Percentiles rank a stretch among this genome's conserved stretches.
Evolutionary conservation across 1,284 basidiomycete species (phyloP).

Genomic region (Moniliophthora roreri): DNA sequence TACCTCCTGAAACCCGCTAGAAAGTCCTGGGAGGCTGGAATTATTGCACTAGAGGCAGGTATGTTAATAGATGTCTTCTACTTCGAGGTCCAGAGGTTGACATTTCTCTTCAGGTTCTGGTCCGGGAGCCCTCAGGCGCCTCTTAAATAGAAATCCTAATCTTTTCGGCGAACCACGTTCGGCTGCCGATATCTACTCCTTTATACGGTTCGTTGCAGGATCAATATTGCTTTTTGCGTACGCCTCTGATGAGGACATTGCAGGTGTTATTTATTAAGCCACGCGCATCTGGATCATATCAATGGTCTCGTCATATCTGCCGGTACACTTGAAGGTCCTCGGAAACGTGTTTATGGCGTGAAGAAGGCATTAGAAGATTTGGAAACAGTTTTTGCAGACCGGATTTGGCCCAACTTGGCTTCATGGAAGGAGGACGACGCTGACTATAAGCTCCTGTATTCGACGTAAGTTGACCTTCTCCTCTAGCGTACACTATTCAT

Average conservation of each 20-base stretch:
- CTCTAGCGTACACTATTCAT: constrained; percentile 7
- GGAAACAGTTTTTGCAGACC: constrained; percentile 72
- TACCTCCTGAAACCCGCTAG: constrained; percentile 68
- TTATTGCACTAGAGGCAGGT: constrained; percentile 76
- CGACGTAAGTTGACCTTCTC: constrained; percentile 42
- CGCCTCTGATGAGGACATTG: not conserved
- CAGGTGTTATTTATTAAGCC: constrained; percentile 76
- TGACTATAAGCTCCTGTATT: constrained; percentile 56
- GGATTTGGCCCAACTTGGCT: constrained; percentile 82
- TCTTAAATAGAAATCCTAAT: constrained; percentile 50
- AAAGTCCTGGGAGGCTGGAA: constrained; percentile 64
- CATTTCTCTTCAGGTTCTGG: constrained; percentile 55
- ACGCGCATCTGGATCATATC: constrained; percentile 84
- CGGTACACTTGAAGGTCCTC: constrained; percentile 61
- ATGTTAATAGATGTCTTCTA: constrained; percentile 23
- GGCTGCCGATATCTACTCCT: constrained; percentile 58
- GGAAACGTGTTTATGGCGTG: constrained; percentile 66
- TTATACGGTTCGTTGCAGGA: constrained; percentile 44
- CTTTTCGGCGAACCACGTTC: constrained; percentile 42
- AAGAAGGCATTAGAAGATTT: constrained; percentile 66
- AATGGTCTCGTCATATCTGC: constrained; percentile 74
- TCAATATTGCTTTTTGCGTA: not conserved
- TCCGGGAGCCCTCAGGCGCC: constrained; percentile 57
- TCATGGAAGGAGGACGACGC: constrained; percentile 66
- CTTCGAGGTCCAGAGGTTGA: too few species aligned